Conservation (phyloP, 1,284 basidiomycete genomes). For the Vanrija humicola region DNA sequence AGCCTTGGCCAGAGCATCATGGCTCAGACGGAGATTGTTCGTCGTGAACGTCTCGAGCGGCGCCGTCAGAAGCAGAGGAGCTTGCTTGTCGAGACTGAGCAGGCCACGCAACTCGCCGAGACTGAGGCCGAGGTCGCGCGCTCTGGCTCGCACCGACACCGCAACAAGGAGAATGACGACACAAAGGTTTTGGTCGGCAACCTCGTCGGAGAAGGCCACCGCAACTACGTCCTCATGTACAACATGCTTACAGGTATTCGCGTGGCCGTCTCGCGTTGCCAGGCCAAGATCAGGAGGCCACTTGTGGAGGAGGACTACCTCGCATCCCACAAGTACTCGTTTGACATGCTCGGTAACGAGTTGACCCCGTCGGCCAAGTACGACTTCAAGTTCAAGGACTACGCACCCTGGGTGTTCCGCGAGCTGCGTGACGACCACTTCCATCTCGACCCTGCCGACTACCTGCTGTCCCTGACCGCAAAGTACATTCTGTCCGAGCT, state of each 20-base stretch:
- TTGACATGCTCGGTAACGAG: constrained; percentile 99
- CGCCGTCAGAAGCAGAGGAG: constrained; percentile 55
- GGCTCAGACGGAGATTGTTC: constrained; percentile 73
- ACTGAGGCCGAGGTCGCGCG: constrained; percentile 51
- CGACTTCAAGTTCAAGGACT: constrained; percentile 94
- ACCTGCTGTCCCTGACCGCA: constrained; percentile 88
- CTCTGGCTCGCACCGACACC: constrained; percentile 19
- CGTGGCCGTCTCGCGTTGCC: constrained; percentile 89
- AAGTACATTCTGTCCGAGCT: constrained; percentile 98
- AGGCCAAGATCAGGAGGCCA: constrained; percentile 85
- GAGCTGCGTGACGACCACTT: constrained; percentile 91
- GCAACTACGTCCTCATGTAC: constrained; percentile 99
- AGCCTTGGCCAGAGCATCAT: constrained; percentile 76
- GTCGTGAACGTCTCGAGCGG: constrained; percentile 68
- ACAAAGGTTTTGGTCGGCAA: constrained; percentile 80
- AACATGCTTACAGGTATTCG: constrained; percentile 99
- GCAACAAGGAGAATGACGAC: constrained; percentile 24
- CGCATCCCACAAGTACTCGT: constrained; percentile 91
- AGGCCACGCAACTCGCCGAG: constrained; percentile 31
- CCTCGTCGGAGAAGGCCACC: constrained; percentile 92
- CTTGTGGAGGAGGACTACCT: constrained; percentile 82
- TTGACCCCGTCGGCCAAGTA: constrained; percentile 88
- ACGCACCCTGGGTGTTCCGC: constrained; percentile 96
- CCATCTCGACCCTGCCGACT: constrained; percentile 93
- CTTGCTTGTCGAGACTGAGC: constrained; percentile 1